Evolutionary conservation across 768 basidiomycete species (phyloP), one percentile per base, ranked within the genome.

Genomic region (Arthromyces matolae): DNA sequence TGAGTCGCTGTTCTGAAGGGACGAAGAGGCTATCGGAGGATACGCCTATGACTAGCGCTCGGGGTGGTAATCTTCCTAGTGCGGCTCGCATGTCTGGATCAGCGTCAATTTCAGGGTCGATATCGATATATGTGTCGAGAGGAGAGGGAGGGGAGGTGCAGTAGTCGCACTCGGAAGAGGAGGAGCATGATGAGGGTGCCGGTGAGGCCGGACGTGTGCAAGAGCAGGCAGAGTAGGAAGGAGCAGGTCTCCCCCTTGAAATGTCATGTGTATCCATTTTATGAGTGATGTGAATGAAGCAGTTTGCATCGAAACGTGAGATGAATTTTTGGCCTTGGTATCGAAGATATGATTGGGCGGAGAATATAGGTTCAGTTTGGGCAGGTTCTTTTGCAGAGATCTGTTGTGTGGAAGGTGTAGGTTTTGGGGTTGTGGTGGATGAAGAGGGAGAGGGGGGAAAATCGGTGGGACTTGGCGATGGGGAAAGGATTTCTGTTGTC

Each of bases 251-350:
- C 33, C 73, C 81, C 12, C 93, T 80, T 6, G 86, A 71, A 54
- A 99, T 60, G 66, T 97, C 93, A 66, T 99, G 95, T 23, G 91
- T 89, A 67, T 99, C 95, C 68, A 98, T 77, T 64, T 98, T 98
- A 52, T 88, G 86, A 3, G 91, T 93, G 59, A 83, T 74, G 50
- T 79, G 77, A 47, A 79, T 77, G 58, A 97, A 99, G 66, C 96
- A 99, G 68, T 99, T 99, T 38, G 95, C 96, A 65, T 99, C 96
- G 68, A 97, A 99, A 2, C 96, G 85, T 14, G 86, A 76, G 16
- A 84, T 91, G 67, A 99, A 99, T 69, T 98, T 99, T 65, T 93
- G 89, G 34, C 96, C 95, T 67, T 99, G 96, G 59, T 99, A 97
- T 41, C 96, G 86, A 34, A 99, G 80, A 64, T 99, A 99, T 7